phyloP scores from a whole-genome alignment of 805 yeast species.

The Komagataella phaffii region DNA sequence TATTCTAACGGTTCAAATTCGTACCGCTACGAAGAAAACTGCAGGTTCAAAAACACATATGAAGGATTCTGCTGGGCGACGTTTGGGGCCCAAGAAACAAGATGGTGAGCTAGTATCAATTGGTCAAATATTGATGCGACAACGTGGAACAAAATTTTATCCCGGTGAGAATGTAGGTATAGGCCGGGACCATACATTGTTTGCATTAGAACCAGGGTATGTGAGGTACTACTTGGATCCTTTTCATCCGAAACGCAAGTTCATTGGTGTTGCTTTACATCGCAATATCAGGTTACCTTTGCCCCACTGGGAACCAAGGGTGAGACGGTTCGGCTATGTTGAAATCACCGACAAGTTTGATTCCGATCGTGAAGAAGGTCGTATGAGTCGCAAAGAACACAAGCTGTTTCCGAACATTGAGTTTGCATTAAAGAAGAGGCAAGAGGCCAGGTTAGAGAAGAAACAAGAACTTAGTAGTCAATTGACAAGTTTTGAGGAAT shows the following conservation, averaged over 20 bases:
- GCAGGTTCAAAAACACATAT: constrained; percentile 91
- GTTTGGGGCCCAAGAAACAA: constrained; percentile 81
- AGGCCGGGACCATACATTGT: constrained; percentile 90
- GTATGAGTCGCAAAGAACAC: constrained; percentile 56
- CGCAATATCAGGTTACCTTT: constrained; percentile 61
- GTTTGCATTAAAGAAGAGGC: constrained; percentile 25
- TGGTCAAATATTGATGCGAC: constrained; percentile 85
- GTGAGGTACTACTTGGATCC: constrained; percentile 90
- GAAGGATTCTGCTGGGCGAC: constrained; percentile 89
- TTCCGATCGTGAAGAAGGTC: constrained; percentile 45
- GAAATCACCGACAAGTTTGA: constrained; percentile 33
- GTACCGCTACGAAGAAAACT: constrained; percentile 89
- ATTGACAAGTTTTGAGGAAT: constrained; percentile 14
- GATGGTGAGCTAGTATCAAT: constrained; percentile 68
- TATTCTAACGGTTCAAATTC: constrained; percentile 28
- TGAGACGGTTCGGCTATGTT: constrained; percentile 70
- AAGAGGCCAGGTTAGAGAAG: constrained; percentile 19
- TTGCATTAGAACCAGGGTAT: constrained; percentile 84
- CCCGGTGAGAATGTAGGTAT: constrained; percentile 89
- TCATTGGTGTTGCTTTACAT: constrained; percentile 74
- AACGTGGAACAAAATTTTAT: constrained; percentile 86
- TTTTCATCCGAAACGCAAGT: constrained; percentile 86
- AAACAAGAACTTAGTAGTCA: constrained; percentile 16
- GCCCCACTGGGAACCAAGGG: constrained; percentile 81
- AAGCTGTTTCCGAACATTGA: constrained; percentile 40